These are phyloP conservation scores for Aspergillus calidoustus DNA, from an alignment of 2,329 filamentous ascomycete species.

Conservation along the genomic window DNA sequence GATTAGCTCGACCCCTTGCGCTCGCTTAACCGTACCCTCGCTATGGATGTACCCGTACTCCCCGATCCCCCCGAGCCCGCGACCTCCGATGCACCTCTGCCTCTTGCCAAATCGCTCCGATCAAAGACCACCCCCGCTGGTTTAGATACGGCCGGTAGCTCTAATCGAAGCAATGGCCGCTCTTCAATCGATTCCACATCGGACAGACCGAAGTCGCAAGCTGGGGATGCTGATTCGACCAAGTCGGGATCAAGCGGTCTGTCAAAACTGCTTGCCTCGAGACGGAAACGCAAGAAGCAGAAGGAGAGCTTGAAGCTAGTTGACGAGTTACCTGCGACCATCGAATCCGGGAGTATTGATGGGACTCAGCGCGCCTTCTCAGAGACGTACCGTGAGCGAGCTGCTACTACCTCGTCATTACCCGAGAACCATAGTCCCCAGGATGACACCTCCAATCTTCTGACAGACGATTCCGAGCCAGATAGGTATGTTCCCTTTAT, in stretches of 20 bases:
- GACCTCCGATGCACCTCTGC: slow-evolving; percentile 38
- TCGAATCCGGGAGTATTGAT: slow-evolving; percentile 26
- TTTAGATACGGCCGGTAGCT: slow-evolving; percentile 36
- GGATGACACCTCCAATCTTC: slow-evolving; percentile 31
- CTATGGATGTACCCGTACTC: slow-evolving; percentile 41
- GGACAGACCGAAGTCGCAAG: slow-evolving; percentile 45
- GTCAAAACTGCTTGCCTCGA: slow-evolving; percentile 55
- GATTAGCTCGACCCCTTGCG: slow-evolving; percentile 2
- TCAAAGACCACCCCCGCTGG: slow-evolving; percentile 43
- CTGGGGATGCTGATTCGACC: slow-evolving; percentile 43
- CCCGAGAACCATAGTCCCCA: slow-evolving; percentile 28
- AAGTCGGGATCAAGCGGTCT: slow-evolving; percentile 52
- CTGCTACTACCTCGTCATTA: slow-evolving; percentile 29
- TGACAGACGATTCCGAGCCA: slow-evolving; percentile 47
- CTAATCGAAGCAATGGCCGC: slow-evolving; percentile 39
- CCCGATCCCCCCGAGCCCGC: slow-evolving; percentile 34
- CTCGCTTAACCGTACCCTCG: slow-evolving; percentile 7
- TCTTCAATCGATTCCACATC: slow-evolving; percentile 45
- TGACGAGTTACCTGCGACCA: slow-evolving; percentile 31
- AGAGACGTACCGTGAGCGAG: slow-evolving; percentile 32
- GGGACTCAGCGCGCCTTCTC: slow-evolving; percentile 15
- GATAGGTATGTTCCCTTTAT: slow-evolving; percentile 37
- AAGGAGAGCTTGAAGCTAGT: slow-evolving; percentile 29
- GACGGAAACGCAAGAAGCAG: slow-evolving; percentile 50
- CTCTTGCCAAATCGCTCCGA: slow-evolving; percentile 41